Base-by-base conservation (phyloP, 169 alveolate species). In the Plasmodium gallinaceum region DNA sequence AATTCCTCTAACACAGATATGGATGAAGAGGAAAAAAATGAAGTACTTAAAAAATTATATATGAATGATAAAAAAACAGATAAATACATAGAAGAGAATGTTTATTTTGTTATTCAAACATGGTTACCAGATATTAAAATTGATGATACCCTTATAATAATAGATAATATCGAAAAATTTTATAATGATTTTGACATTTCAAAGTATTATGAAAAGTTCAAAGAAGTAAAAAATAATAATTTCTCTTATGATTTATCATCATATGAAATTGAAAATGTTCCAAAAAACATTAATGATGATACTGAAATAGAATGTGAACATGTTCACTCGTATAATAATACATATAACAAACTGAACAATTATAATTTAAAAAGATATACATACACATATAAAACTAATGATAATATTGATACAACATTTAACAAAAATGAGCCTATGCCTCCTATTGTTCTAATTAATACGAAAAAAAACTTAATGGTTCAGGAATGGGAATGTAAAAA, bases 21-120 rank as follows among this genome's bases (percentile, higher is more conserved):
- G 76, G 78, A 65, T 48, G 90, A 78, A 26, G 90, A 78, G 39
- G 90, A 78, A 78, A 78, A 78, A 78, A 78, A 78, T 45, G 90
- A 78, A 78, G 90, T 78, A 9, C 46, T 78, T 24, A 78, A 78
- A 61, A 78, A 78, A 45, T 8, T 78, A 43, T 78, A 78, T 66
- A 65, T 78, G 80, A 43, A 65, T 65, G 83, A 78, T 18, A 78
- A 78, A 39, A 78, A 78, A 39, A 78, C 90, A 20, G 90, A 78
- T 32, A 78, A 78, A 78, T 78, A 78, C 65, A 26, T 78, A 64
- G 90, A 78, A 65, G 90, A 78, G 66, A 42, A 78, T 43, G 42
- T 78, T 39, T 78, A 78, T 69, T 64, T 78, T 39, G 90, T 78
- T 51, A 65, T 78, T 3, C 90, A 78, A n/a, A 51, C 72, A 3